Evolutionary conservation across 2,329 filamentous ascomycete species (phyloP), one percentile per base, ranked within the genome.

Genomic region (Paecilomyces variotii): DNA sequence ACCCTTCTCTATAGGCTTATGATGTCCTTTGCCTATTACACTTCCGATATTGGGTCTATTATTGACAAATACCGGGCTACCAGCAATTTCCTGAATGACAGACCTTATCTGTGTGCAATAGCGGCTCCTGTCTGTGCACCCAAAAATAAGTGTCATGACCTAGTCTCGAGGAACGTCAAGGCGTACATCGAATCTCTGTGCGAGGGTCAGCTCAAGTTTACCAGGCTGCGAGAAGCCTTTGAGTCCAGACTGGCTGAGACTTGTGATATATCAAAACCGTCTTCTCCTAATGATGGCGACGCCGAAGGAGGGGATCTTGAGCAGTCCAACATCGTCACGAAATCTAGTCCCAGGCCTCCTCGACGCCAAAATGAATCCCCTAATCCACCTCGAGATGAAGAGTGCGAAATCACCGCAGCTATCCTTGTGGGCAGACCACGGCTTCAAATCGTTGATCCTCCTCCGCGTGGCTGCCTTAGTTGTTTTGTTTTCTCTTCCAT

Each of bases 391-490:
- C n/a, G 9, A 27, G n/a, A 53, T 6, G 4, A n/a, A 6, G 51
- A 32, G 4, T 53, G 25, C 24, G 51, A 49, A 55, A 45, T 66
- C 25, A 60, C 62, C 11, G 56, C 61, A 11, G 59, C 57, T 2
- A 57, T 60, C 14, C 62, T 63, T 50, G 56, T 60, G 26, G 65
- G 65, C n/a, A 56, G 60, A 28, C 65, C 65, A 3, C 60, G 57
- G 28, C 51, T 65, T n/a, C 55, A 58, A 34, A 52, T 57, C 9
- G 53, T 53, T 2, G 54, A 34, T 10, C 32, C 50, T 24, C 53
- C 57, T 14, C 45, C 54, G 54, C 61, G 56, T 12, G 57, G 61
- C 34, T 58, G 59, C n/a, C 50, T 67, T 9, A 56, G 53, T 26
- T 60, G 61, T 32, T 55, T 66, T 11, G 59, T 63, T 28, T 65